Conservation (phyloP, 305 asterid species). For the Fraxinus baroniana region DNA sequence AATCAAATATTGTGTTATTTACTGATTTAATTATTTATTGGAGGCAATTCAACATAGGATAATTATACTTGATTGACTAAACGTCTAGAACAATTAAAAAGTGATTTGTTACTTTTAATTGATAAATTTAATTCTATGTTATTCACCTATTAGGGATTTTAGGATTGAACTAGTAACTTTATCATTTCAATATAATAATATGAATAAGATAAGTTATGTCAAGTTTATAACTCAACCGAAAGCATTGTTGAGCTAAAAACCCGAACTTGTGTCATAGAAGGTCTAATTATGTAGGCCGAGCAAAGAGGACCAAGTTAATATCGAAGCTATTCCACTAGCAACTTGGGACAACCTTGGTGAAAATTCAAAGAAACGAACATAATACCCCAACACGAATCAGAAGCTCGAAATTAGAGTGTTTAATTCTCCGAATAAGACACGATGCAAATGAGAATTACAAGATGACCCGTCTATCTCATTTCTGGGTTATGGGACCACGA, state of each 20-base stretch:
- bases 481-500: not conserved
- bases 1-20: no score
- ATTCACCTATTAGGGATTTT: no score
- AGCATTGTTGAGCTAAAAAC: not conserved
- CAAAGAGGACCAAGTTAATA: not conserved
- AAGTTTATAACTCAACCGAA: not conserved
- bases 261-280: not conserved
- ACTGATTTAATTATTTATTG: no score
- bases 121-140: no score
- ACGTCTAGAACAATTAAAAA: no score
- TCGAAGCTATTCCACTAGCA: not conserved
- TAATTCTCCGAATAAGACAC: not conserved
- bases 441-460: not conserved
- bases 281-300: not conserved
- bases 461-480: not conserved
- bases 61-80: no score
- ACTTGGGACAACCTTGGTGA: not conserved
- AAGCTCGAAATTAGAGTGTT: not conserved
- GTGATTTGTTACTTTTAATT: no score
- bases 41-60: no score
- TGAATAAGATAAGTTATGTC: not conserved
- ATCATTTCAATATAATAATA: not conserved
- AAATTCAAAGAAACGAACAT: not conserved
- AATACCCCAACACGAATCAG: not conserved
- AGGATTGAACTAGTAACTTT: no score